phyloP scores from a whole-genome alignment of 257 asterid species.

The Lycium barbarum region DNA sequence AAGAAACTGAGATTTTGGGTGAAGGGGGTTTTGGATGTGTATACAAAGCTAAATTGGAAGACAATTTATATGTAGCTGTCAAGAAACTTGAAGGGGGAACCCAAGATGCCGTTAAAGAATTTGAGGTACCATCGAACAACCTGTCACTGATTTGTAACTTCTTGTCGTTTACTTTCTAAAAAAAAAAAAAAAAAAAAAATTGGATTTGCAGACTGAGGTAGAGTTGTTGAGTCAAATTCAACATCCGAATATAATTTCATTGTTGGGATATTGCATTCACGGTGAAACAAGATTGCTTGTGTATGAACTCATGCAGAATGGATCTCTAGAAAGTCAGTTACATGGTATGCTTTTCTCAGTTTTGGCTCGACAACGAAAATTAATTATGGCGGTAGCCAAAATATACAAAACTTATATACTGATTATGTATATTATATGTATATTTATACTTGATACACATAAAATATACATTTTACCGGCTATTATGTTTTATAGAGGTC shows the following conservation, averaged over 20 bases:
- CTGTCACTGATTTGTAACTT: background rate
- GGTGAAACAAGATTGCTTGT: conserved; percentile 68
- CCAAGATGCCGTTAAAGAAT: conserved; percentile 54
- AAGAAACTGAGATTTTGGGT: conserved; percentile 60
- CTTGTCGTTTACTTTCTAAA: background rate
- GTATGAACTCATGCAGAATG: conserved; percentile 69
- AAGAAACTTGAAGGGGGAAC: conserved; percentile 57
- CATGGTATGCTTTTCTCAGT: too few relatives aligned
- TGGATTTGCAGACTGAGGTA: conserved; percentile 66
- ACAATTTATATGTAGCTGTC: conserved; percentile 59
- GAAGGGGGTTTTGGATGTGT: conserved; percentile 80
- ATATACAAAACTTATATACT: too few relatives aligned
- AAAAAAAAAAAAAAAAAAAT: too few relatives aligned
- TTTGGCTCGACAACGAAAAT: too few relatives aligned
- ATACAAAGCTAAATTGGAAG: conserved; percentile 63
- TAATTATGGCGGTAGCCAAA: too few relatives aligned
- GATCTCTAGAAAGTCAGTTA: conserved; percentile 74
- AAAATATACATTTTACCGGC: too few relatives aligned
- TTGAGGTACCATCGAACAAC: conserved; percentile 56
- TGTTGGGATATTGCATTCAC: conserved; percentile 68
- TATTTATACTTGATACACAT: too few relatives aligned
- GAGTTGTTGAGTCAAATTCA: conserved; percentile 66
- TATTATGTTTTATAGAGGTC: too few relatives aligned
- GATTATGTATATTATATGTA: too few relatives aligned
- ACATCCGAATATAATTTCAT: conserved; percentile 68